phyloP scores from a whole-genome alignment of 768 basidiomycete genomes.

The Hemileccinum impolitum region DNA sequence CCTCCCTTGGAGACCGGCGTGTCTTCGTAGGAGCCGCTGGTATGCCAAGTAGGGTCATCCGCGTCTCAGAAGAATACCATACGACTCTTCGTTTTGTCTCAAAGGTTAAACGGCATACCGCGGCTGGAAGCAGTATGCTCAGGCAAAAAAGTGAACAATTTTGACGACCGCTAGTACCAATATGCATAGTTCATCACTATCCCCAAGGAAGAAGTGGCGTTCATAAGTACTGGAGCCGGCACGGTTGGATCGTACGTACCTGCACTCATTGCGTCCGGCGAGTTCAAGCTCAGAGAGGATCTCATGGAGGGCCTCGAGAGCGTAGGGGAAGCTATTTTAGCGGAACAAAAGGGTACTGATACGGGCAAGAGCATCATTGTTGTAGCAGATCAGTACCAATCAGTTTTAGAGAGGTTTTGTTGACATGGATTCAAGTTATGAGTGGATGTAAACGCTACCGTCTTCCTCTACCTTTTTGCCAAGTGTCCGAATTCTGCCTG shows the following conservation, averaged over 20 bases:
- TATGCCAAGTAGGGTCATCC: no score
- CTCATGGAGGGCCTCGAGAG: conserved; percentile 41
- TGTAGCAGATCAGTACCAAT: conserved; percentile 5
- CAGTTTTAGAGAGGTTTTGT: neutral
- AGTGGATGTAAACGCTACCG: conserved; percentile 21
- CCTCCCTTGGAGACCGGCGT: no score
- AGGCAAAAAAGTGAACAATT: no score
- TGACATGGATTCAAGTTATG: neutral
- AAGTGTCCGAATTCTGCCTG: conserved; percentile 26
- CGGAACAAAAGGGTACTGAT: conserved; percentile 35
- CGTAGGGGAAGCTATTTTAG: conserved; percentile 37
- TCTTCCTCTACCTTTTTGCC: conserved; percentile 16
- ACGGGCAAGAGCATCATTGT: conserved; percentile 25
- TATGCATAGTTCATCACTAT: no score
- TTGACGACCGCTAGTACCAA: no score
- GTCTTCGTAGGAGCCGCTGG: no score
- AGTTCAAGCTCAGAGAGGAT: conserved; percentile 48
- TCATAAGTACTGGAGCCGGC: no score
- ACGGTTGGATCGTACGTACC: conserved; percentile 17
- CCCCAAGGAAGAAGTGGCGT: no score
- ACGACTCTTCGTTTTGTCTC: no score
- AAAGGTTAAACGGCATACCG: no score
- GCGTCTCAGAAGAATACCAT: no score
- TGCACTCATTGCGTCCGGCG: conserved; percentile 39
- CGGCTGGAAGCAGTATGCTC: no score